Conservation (phyloP, 2,329 filamentous ascomycete genomes). For the Fusarium graminum region DNA sequence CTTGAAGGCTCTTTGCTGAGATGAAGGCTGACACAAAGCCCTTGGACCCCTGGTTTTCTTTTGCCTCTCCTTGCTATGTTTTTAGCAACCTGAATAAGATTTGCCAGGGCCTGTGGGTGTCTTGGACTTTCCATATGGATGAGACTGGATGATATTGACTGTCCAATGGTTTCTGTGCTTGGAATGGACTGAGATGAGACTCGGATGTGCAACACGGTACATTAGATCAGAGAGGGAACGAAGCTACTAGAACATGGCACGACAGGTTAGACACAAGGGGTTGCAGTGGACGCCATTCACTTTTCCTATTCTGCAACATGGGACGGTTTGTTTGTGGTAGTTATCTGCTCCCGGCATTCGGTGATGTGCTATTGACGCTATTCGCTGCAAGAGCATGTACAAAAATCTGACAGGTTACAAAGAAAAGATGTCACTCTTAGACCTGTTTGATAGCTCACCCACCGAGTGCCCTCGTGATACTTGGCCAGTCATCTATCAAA, state of each 20-base stretch:
- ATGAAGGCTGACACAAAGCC: conserved; percentile 29
- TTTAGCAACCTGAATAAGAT: conserved; percentile 15
- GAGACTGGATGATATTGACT: conserved; percentile 13
- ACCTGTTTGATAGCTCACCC: background rate
- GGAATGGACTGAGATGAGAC: conserved; percentile 39
- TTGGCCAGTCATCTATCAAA: background rate
- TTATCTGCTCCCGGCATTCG: background rate
- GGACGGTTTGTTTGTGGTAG: background rate
- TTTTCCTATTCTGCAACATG: background rate
- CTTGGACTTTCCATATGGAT: conserved; percentile 7
- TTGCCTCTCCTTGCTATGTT: conserved; percentile 1
- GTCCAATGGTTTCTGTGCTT: conserved; percentile 3
- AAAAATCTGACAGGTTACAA: conserved; percentile 11
- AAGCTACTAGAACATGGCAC: conserved; percentile 28
- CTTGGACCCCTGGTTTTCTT: conserved; percentile 23
- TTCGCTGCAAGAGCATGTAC: background rate
- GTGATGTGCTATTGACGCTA: background rate
- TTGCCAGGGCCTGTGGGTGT: background rate
- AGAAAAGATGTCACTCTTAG: background rate
- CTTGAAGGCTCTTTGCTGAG: conserved; percentile 23
- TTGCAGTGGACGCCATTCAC: conserved; percentile 1
- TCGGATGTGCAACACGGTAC: conserved; percentile 18
- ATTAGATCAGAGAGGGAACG: conserved; percentile 1
- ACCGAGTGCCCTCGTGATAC: background rate
- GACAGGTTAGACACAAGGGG: conserved; percentile 12